These are phyloP conservation scores for Nidularia sp. DNA, from an alignment of 768 basidiomycete genomes.

Conservation along the genomic window DNA sequence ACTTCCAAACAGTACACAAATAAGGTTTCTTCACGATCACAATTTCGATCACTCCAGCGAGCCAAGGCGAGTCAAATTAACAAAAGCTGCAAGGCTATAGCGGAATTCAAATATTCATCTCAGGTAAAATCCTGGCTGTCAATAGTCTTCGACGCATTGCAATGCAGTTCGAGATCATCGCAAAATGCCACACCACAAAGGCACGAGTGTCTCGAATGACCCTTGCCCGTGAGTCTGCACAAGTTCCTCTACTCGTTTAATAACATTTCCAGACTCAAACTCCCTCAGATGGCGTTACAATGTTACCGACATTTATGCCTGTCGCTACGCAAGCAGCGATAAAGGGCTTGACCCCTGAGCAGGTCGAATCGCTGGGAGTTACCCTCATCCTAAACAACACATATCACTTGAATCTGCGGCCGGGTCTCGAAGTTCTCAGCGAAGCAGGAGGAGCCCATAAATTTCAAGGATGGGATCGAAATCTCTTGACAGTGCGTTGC, in stretches of 20 bases:
- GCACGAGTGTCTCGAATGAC: constrained; percentile 86
- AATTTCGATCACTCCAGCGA: too few species aligned
- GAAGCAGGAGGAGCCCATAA: constrained; percentile 82
- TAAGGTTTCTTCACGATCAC: too few species aligned
- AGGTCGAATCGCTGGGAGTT: constrained; percentile 77
- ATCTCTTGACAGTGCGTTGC: constrained; percentile 70
- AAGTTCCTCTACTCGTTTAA: neutral
- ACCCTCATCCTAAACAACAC: constrained; percentile 88
- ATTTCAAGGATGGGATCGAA: constrained; percentile 86
- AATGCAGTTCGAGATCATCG: constrained; percentile 83
- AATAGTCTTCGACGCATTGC: constrained; percentile 13
- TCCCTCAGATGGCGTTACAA: constrained; percentile 66
- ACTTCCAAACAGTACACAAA: too few species aligned
- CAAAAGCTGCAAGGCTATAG: too few species aligned
- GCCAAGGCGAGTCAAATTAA: too few species aligned
- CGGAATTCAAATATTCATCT: neutral
- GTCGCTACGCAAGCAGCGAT: constrained; percentile 91
- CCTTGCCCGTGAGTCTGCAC: constrained; percentile 58
- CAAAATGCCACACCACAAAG: constrained; percentile 75
- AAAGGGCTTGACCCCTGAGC: constrained; percentile 84
- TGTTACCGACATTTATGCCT: constrained; percentile 91
- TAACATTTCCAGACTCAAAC: neutral
- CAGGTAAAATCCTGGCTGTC: constrained; percentile 10
- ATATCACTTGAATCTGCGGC: constrained; percentile 85
- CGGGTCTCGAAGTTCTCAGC: constrained; percentile 69